Base-by-base conservation (phyloP, 2,329 filamentous ascomycete genomes). In the Penicillium occitanis region DNA sequence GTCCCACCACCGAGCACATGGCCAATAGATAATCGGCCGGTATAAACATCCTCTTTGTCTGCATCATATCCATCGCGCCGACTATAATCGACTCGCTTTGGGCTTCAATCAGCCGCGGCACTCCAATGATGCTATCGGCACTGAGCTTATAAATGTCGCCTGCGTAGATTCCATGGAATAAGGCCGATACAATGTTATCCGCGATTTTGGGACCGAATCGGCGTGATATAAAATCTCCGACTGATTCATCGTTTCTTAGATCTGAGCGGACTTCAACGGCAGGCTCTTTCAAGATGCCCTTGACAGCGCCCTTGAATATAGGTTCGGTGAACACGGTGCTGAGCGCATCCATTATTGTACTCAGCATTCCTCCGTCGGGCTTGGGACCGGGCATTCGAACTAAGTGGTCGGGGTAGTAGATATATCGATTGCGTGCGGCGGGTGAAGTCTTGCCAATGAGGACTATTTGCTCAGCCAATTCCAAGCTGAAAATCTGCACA, bases 141-240 rank as follows among this genome's bases (percentile, higher is more conserved):
- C 93, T 97, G 61, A 98, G 82, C 74, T 90, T 85, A 75, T 91
- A 88, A 58, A 96, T 87, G 77, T 97, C 91, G 5, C 95, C 95
- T 25, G 93, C 95, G 77, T 96, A 97, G 66, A 98, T 92, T 50
- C 95, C 95, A 77, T 98, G 95, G 63, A 92, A 78, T 1, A 88
- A 74, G 1, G 89, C 92, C 5, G 92, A 97, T 6, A 88, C 78
- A 19, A 97, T 63, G 71, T 96, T 93, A 70, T 95, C 84, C 14
- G 87, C 87, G 6, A 91, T 69, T 40, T 81, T 76, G 25, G 83
- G 80, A 51, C 84, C 82, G 17, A 89, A 75, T 7, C 87, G 78
- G 35, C 87, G 80, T 1, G 79, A 77, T 7, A 92, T 75, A 73
- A 90, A 94, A 0, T 85, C 83, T 35, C 86, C 88, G n/a, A 95